A percentile compares a stretch with the other conserved stretches of the same genome.
Conservation (phyloP, 2,329 filamentous ascomycete genomes). For the Sporothrix humicola region DNA sequence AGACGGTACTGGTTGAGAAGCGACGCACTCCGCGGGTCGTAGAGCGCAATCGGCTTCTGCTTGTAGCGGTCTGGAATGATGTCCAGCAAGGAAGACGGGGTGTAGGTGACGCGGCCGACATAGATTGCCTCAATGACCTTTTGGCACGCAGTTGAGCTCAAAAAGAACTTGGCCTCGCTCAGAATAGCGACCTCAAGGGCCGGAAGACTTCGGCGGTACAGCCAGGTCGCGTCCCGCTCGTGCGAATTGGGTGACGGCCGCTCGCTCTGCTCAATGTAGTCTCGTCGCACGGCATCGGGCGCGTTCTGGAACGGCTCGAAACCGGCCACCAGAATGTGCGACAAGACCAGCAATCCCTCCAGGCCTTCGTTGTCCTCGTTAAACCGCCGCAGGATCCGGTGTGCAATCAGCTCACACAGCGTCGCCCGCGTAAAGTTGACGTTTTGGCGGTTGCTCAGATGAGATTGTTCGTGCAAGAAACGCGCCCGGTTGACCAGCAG, state of each 20-base stretch:
- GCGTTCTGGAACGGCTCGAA: slow-evolving; percentile 88
- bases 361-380: slow-evolving; percentile 77
- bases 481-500: slow-evolving; percentile 81
- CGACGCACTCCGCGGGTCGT: slow-evolving; percentile 76
- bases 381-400: slow-evolving; percentile 76
- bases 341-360: slow-evolving; percentile 72
- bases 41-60: slow-evolving; percentile 78
- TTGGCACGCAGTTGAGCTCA: slow-evolving; percentile 78
- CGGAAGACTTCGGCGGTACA: slow-evolving; percentile 67
- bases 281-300: slow-evolving; percentile 66
- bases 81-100: slow-evolving; percentile 79
- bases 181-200: slow-evolving; percentile 84
- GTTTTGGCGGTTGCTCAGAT: slow-evolving; percentile 77
- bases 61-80: slow-evolving; percentile 88
- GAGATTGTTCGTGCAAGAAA: slow-evolving; percentile 78
- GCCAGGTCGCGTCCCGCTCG: slow-evolving; percentile 53
- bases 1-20: slow-evolving; percentile 84
- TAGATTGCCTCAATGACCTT: slow-evolving; percentile 85
- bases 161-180: slow-evolving; percentile 78
- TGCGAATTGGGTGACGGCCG: not conserved
- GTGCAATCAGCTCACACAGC: slow-evolving; percentile 80
- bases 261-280: slow-evolving; percentile 42
- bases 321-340: slow-evolving; percentile 80
- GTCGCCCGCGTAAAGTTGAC: slow-evolving; percentile 79
- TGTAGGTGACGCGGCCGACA: slow-evolving; percentile 79